Evolutionary conservation across 345 rosid genomes (phyloP), one percentile per base, ranked within the genome.

Genomic region (Hibiscus trionum): DNA sequence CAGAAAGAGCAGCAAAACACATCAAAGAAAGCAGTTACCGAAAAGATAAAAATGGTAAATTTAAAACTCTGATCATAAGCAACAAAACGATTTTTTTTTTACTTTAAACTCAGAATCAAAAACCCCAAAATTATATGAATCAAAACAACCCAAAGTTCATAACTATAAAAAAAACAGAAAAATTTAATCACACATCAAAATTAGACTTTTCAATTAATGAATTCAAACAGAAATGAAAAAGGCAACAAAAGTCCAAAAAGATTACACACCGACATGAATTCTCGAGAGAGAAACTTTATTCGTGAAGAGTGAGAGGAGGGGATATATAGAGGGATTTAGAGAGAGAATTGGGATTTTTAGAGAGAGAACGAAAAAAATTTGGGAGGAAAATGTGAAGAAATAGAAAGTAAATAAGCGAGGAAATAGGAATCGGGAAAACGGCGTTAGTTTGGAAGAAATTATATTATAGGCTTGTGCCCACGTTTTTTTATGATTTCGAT

Each of bases 251-350:
- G 8, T 17, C 39, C 5, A 3, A 49, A 61, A 73, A 52, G 71
- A 50, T 64, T 14, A 77, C 91, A 75, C 84, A 88, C 92, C 92
- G 89, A 80, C 92, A 88, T 88, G 86, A 82, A 83, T 83, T 78
- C 77, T 47, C n/a, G 56, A 66, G 64, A 66, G 61, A 67, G 70
- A 71, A 68, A 24, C 53, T 58, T 37, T 37, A 37, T 8, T 37
- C 42, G 42, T 37, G 42, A 37, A 37, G 42, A 37, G 42, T 0
- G 42, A 29, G 37, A 7, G 8, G 42, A 37, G 42, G 42, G 8
- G 42, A 37, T 37, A 37, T 37, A 37, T 60, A 56, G 37, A 61
- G 65, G 58, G 59, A 65, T 19, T 50, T 21, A 53, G 80, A 73
- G 79, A 76, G 82, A 80, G 76, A 37, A 37, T 35, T 9, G 21